Conservation (phyloP, 202 grass and related monocot species). For the Bolboschoenoplectus hybrid region DNA sequence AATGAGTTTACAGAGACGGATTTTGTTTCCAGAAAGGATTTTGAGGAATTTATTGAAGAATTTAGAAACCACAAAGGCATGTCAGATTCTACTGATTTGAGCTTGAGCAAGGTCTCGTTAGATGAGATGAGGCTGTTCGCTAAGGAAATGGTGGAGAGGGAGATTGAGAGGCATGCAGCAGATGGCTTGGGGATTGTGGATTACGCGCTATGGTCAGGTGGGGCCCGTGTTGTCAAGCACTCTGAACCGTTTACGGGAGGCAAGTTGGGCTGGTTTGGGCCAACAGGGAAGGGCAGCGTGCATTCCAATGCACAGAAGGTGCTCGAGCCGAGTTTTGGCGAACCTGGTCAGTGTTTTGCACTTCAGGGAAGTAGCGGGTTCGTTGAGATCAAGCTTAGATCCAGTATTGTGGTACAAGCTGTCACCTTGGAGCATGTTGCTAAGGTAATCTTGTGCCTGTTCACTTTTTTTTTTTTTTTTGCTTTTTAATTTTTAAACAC, state of each 20-base stretch:
- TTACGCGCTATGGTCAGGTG: conserved; percentile 82
- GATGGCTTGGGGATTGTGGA: conserved; percentile 95
- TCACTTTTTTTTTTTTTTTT: not conserved
- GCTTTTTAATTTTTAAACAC: conserved; percentile 29
- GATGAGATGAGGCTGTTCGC: conserved; percentile 78
- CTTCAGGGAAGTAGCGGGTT: conserved; percentile 74
- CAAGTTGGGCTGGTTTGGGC: conserved; percentile 29
- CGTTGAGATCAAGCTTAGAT: conserved; percentile 72
- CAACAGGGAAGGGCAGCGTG: conserved; percentile 36
- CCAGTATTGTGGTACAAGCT: conserved; percentile 67
- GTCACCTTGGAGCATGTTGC: conserved; percentile 87
- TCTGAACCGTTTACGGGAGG: conserved; percentile 56
- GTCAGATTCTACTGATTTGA: conserved; percentile 31
- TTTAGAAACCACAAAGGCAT: conserved; percentile 63
- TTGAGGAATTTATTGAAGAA: conserved; percentile 62
- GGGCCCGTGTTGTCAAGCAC: conserved; percentile 67
- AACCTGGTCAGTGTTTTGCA: conserved; percentile 92
- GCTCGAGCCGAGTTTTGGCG: conserved; percentile 91
- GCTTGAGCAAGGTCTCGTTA: conserved; percentile 48
- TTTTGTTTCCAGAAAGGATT: conserved; percentile 73
- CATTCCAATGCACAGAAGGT: conserved; percentile 64
- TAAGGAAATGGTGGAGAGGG: conserved; percentile 80
- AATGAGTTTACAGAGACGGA: conserved; percentile 59
- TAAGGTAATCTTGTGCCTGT: conserved; percentile 54
- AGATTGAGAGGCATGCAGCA: conserved; percentile 80